These are phyloP conservation scores for Saksenaea vasiformis DNA, from an alignment of 371 early-diverging fungal species.

Conservation along the genomic window DNA sequence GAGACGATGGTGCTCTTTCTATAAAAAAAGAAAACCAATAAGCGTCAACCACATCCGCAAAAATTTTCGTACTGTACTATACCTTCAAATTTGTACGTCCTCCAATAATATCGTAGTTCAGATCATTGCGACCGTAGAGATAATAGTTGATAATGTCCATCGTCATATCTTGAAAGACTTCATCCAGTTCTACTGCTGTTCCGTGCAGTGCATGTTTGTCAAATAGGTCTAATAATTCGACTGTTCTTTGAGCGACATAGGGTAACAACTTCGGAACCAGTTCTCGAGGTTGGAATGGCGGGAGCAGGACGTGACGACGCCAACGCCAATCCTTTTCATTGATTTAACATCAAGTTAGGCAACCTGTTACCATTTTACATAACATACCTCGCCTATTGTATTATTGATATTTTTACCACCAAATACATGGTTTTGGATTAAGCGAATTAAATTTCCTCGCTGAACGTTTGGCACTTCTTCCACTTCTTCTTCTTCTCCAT, in stretches of 20 bases:
- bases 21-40: not conserved
- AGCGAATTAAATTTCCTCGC: slow-evolving; percentile 41
- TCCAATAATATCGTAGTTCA: slow-evolving; percentile 44
- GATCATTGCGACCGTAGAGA: slow-evolving; percentile 44
- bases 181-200: slow-evolving; percentile 38
- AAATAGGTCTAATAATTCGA: slow-evolving; percentile 20
- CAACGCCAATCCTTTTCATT: slow-evolving; percentile 49
- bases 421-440: slow-evolving; percentile 49
- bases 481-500: slow-evolving; percentile 7
- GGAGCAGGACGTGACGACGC: slow-evolving; percentile 49
- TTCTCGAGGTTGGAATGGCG: slow-evolving; percentile 49
- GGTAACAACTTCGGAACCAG: slow-evolving; percentile 46
- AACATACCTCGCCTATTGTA: slow-evolving; percentile 41
- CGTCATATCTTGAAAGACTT: slow-evolving; percentile 39
- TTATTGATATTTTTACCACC: slow-evolving; percentile 51
- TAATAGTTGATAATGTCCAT: slow-evolving; percentile 55
- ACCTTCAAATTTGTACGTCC: slow-evolving; percentile 46
- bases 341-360: not conserved
- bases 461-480: slow-evolving; percentile 27
- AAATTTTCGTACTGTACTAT: not conserved
- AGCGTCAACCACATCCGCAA: not conserved
- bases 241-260: slow-evolving; percentile 33
- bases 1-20: slow-evolving; percentile 39
- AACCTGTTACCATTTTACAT: not conserved
- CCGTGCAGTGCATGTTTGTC: slow-evolving; percentile 20